These are phyloP conservation scores for Ustanciosporium gigantosporum DNA, from an alignment of 1,284 basidiomycete species.

Conservation along the genomic window DNA sequence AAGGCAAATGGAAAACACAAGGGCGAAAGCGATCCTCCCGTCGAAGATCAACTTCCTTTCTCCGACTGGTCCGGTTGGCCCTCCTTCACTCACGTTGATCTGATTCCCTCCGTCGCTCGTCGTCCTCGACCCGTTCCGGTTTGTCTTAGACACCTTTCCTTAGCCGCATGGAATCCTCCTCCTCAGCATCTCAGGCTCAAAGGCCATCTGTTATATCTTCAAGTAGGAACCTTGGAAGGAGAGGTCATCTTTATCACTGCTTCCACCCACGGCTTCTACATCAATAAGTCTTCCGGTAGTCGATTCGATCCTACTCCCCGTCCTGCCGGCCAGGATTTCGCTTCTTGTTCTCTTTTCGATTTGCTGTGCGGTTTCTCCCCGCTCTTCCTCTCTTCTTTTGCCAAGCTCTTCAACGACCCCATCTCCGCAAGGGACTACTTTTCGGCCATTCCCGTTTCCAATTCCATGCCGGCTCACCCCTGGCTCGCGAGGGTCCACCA, in stretches of 20 bases:
- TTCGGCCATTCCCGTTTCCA: slow-evolving; percentile 64
- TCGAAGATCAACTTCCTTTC: slow-evolving; percentile 40
- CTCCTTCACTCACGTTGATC: slow-evolving; percentile 48
- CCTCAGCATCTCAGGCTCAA: slow-evolving; percentile 65
- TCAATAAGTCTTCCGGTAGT: slow-evolving; percentile 63
- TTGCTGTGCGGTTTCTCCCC: slow-evolving; percentile 64
- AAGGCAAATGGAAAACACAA: slow-evolving; percentile 25
- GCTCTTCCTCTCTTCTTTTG: slow-evolving; percentile 57
- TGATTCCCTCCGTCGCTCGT: slow-evolving; percentile 57
- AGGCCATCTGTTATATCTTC: slow-evolving; percentile 67
- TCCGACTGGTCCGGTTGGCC: slow-evolving; percentile 63
- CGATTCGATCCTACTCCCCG: slow-evolving; percentile 55
- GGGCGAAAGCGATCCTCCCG: slow-evolving; percentile 2
- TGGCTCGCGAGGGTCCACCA: slow-evolving; percentile 63
- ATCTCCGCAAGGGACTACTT: slow-evolving; percentile 60
- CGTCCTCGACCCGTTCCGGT: slow-evolving; percentile 53
- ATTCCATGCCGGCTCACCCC: slow-evolving; percentile 65
- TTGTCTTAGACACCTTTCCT: slow-evolving; percentile 64
- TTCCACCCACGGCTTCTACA: slow-evolving; percentile 66
- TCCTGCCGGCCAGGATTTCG: slow-evolving; percentile 36
- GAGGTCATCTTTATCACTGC: slow-evolving; percentile 66
- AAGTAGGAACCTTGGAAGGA: slow-evolving; percentile 66
- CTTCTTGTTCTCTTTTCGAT: slow-evolving; percentile 65
- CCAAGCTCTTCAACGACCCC: slow-evolving; percentile 58
- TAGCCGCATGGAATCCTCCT: slow-evolving; percentile 68